Base-by-base conservation (phyloP, 768 basidiomycete genomes). In the Lentinus tigrinus region DNA sequence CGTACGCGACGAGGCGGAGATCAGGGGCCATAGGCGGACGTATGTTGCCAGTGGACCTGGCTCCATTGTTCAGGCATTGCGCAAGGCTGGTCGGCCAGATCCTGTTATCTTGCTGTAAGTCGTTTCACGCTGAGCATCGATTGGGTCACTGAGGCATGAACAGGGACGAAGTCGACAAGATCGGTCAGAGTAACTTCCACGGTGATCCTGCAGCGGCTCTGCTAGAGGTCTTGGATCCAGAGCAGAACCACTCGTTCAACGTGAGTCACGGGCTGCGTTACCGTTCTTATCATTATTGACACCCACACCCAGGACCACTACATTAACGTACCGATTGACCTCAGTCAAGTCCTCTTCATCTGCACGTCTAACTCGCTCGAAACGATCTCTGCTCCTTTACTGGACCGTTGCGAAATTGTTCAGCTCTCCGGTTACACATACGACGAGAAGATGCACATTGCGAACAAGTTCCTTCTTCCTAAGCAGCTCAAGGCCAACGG, bases 1-100 rank as follows among this genome's bases (percentile, higher is more conserved):
- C 28, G 92, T 97, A 8, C 81, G 95, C 3, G 95, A 98, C 65
- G 95, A 98, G 71, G 95, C 92, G 0, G 89, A 89, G 69, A 88
- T 91, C 49, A 77, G 89, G 46, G 88, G 88, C 2, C 89, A 91
- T 63, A 73, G 81, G 68, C 78, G 95, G 52, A 98, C 95, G 23
- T 98, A 97, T 65, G 93, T 94, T n/a, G 92, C 91, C 17, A 89
- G 87, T 52, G 89, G 90, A 0, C 91, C 91, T 0, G 91, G 91
- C 3, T 71, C 89, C 52, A 88, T 97, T 47, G 89, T 94, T 2
- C 92, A 95, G 70, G 92, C 92, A 1, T 73, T 97, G 62, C 79
- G 92, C 37, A 93, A 91, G 67, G 91, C 91, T 0, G 91, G 91
- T 6, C 78, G 91, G 47, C 73, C 78, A 26, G 93, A 97, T 70